phyloP scores from a whole-genome alignment of 2,329 filamentous ascomycete species.

The Metarhizium guizhouense region DNA sequence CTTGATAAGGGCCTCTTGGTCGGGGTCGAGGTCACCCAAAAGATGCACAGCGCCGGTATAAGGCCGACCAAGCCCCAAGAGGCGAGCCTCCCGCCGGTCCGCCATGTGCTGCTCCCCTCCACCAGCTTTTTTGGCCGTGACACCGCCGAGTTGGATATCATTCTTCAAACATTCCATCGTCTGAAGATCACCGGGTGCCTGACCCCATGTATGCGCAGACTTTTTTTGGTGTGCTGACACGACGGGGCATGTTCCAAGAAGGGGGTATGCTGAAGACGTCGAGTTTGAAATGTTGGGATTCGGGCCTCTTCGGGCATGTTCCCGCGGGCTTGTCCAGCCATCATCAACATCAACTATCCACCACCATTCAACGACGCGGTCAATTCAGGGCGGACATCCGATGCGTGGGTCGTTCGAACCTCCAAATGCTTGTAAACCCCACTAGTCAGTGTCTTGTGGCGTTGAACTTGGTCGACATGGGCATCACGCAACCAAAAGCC shows the following conservation, averaged over 20 bases:
- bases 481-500: slow-evolving; percentile 1
- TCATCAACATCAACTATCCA: neutral
- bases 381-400: neutral
- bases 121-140: neutral
- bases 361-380: neutral
- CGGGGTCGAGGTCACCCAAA: neutral
- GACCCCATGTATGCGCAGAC: neutral
- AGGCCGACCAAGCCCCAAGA: neutral
- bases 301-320: neutral
- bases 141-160: neutral
- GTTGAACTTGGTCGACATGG: slow-evolving; percentile 2
- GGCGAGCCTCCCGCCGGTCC: neutral
- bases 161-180: neutral
- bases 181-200: neutral
- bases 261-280: neutral
- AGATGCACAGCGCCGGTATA: slow-evolving; percentile 1
- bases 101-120: neutral
- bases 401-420: slow-evolving; percentile 1
- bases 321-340: neutral
- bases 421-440: neutral
- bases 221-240: neutral
- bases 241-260: neutral
- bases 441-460: slow-evolving; percentile 1
- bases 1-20: neutral
- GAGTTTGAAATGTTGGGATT: neutral